Evolutionary conservation across 371 early-diverging fungal species (phyloP).

Genomic region (Circinella umbellata): DNA sequence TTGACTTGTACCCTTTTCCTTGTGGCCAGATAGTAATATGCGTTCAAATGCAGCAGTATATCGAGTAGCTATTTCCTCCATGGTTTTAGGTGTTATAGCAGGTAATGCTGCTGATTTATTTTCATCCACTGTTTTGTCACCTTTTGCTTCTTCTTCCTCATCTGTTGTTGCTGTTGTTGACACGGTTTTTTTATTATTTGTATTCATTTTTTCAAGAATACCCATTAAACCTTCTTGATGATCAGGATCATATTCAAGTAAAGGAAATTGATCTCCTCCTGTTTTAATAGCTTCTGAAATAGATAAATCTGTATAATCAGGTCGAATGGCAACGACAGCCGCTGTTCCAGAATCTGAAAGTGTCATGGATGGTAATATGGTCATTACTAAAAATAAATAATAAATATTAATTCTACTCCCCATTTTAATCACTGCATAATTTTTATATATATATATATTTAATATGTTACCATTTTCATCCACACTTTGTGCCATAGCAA

Average conservation of each 20-base stretch:
- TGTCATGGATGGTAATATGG: slow-evolving; percentile 13
- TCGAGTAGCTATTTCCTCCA: slow-evolving; percentile 28
- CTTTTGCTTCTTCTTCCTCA: too few relatives aligned
- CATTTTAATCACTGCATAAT: neutral
- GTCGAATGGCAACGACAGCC: slow-evolving; percentile 7
- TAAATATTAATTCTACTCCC: slow-evolving; percentile 10
- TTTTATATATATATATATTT: neutral
- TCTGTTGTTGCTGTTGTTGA: too few relatives aligned
- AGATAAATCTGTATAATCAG: neutral
- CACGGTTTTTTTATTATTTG: neutral
- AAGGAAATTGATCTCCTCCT: neutral
- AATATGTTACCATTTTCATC: slow-evolving; percentile 21
- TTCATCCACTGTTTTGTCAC: neutral
- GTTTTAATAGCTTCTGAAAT: neutral
- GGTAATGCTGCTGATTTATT: neutral
- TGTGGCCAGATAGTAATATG: slow-evolving; percentile 1
- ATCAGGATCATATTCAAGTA: neutral
- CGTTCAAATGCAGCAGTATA: slow-evolving; percentile 31
- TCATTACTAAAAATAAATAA: slow-evolving; percentile 11
- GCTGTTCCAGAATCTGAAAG: neutral
- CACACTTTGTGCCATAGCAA: slow-evolving; percentile 43
- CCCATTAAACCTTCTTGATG: neutral
- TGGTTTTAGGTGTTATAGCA: slow-evolving; percentile 23
- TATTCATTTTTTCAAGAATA: neutral
- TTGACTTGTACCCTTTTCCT: slow-evolving; percentile 9